Conservation (phyloP, 768 basidiomycete genomes). For the Leccinum arenicola region DNA sequence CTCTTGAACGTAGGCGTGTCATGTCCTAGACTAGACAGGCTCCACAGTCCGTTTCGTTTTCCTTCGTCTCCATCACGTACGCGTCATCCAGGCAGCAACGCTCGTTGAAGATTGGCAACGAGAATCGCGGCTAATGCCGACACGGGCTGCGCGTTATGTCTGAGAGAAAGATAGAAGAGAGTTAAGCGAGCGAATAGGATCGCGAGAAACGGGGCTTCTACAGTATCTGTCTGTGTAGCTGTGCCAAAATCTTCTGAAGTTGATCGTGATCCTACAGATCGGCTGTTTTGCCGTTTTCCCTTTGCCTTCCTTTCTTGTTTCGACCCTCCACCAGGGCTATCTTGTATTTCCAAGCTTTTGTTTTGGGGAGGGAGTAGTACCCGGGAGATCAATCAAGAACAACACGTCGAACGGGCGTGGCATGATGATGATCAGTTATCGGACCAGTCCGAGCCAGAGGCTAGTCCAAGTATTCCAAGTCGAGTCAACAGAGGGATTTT, state of each 20-base stretch:
- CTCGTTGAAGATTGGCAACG: not conserved
- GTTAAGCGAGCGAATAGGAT: conserved; percentile 3
- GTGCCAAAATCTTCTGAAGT: not conserved
- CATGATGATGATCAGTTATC: not conserved
- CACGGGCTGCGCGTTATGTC: not conserved
- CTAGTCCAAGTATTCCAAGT: not conserved
- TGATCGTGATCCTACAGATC: not conserved
- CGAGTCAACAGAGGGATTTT: not conserved
- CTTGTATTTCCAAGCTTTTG: not conserved
- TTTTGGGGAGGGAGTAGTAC: not conserved
- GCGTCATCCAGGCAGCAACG: not conserved
- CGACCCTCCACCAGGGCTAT: not conserved
- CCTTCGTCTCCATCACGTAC: not conserved
- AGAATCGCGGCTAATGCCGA: not conserved
- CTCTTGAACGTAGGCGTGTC: not conserved
- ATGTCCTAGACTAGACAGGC: not conserved
- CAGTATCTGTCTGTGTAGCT: not conserved
- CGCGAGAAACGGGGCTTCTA: not conserved
- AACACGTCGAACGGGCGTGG: not conserved
- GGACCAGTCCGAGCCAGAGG: not conserved
- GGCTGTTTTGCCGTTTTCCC: not conserved
- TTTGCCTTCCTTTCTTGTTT: not conserved
- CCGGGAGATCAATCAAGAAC: not conserved
- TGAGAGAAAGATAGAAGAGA: not conserved
- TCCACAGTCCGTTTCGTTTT: not conserved